Base-by-base conservation (phyloP, 345 rosid species). In the Eucalyptus sp. region DNA sequence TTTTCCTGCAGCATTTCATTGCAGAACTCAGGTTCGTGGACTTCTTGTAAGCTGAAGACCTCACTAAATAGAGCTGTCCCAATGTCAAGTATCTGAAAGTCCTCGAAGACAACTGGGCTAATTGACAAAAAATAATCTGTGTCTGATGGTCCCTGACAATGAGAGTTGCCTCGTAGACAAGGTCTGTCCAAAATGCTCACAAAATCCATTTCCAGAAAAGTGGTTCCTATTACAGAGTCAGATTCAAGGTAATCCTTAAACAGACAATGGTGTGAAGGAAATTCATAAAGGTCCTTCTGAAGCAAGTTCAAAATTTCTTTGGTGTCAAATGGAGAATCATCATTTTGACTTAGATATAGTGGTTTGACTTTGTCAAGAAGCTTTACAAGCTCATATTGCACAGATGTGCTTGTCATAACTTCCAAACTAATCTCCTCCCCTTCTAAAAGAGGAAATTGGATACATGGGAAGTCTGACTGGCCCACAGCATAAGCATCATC, bases 401-500 rank as follows among this genome's bases (percentile, higher is more conserved):
- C 17, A 60, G 93, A 88, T 16, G 84, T 88, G 91, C 94, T 89
- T 29, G 92, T 87, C 89, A 93, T 88, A 56, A 24, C 91, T 86
- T 91, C 91, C 89, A 93, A 94, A 92, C 92, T 88, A 89, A 87
- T 87, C 88, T 97, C 97, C 89, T 95, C 94, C 90, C 94, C 95
- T 93, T 98, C 99, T 51, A 96, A 89, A 89, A 94, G 90, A 46
- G 97, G 97, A 91, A 95, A 95, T 84, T 89, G 46, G 46, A 44
- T 37, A 76, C 48, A 76, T 2, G 83, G 91, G 90, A 88, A 91
- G 86, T 90, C 92, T 54, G 85, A 84, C 56, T 56, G 91, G 88
- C 90, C 94, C 50, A 90, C 92, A 88, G 85, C 90, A 60, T 88
- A 89, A 89, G 91, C 89, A 86, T 94, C 95, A 89, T 93, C 94